These are phyloP conservation scores for Neurospora sp. DNA, from an alignment of 495 filamentous ascomycete species.

Conservation along the genomic window DNA sequence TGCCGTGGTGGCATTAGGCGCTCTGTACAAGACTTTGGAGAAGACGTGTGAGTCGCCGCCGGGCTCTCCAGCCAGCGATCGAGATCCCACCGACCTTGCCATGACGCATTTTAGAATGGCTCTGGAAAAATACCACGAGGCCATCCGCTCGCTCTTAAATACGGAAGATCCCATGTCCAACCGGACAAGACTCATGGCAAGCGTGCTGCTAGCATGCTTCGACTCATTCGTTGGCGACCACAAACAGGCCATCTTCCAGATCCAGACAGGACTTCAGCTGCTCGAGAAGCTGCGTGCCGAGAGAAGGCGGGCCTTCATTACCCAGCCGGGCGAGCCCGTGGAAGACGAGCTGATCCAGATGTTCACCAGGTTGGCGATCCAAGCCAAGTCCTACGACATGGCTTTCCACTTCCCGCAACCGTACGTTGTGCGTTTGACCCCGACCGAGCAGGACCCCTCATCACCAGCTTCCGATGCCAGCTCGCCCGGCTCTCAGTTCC, in stretches of 20 bases:
- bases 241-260: constrained; percentile 36
- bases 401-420: constrained; percentile 51
- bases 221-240: constrained; percentile 44
- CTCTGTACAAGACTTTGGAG: constrained; percentile 51
- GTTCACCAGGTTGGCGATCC: constrained; percentile 47
- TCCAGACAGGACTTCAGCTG: constrained; percentile 36
- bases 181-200: constrained; percentile 38
- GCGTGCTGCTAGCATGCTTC: constrained; percentile 38
- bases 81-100: constrained; percentile 23
- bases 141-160: constrained; percentile 26
- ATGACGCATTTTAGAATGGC: constrained; percentile 35
- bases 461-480: constrained; percentile 34
- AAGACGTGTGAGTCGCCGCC: constrained; percentile 41
- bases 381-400: constrained; percentile 51
- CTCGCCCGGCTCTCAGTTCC: constrained; percentile 30
- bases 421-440: constrained; percentile 41
- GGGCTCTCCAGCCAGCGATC: constrained; percentile 24
- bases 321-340: constrained; percentile 35
- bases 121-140: constrained; percentile 35
- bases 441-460: constrained; percentile 20
- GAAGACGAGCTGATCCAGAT: constrained; percentile 49
- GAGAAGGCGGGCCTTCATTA: constrained; percentile 26
- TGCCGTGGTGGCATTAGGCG: constrained; percentile 54
- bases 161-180: constrained; percentile 25
- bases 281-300: constrained; percentile 33